phyloP scores from a whole-genome alignment of 768 basidiomycete genomes.

The Calocybe gangraenosa region DNA sequence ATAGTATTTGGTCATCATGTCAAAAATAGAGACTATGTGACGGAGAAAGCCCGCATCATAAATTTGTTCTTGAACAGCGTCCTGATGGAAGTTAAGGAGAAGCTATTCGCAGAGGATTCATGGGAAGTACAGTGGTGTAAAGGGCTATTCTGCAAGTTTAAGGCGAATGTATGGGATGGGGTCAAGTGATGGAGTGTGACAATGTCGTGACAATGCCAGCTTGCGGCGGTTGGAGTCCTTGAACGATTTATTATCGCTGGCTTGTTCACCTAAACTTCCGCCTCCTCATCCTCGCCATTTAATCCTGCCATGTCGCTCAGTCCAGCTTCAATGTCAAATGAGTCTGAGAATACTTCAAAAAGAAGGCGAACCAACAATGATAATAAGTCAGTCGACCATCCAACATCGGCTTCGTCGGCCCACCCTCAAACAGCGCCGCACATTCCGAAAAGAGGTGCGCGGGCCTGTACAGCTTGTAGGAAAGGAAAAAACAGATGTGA shows the following conservation, averaged over 20 bases:
- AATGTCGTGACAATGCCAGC: conserved; percentile 10
- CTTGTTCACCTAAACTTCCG: conserved; percentile 9
- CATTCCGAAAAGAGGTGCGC: conserved; percentile 85
- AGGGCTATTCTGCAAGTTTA: background rate
- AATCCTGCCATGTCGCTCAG: conserved; percentile 58
- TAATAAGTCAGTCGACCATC: conserved; percentile 28
- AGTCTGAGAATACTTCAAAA: conserved; percentile 52
- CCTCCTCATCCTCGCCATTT: conserved; percentile 15
- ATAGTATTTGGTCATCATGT: background rate
- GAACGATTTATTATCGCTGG: conserved; percentile 13
- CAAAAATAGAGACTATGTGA: background rate
- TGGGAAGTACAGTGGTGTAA: conserved; percentile 7
- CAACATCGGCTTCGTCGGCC: conserved; percentile 28
- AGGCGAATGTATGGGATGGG: conserved; percentile 7
- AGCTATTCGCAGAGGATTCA: conserved; percentile 1
- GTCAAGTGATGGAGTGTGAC: conserved; percentile 16
- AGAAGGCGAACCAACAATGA: conserved; percentile 47
- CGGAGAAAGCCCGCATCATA: conserved; percentile 15
- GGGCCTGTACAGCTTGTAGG: conserved; percentile 85
- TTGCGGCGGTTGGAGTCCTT: conserved; percentile 11
- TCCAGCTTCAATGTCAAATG: conserved; percentile 55
- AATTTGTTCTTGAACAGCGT: background rate
- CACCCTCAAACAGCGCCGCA: conserved; percentile 41
- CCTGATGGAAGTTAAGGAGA: conserved; percentile 11
- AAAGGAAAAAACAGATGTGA: conserved; percentile 93